These are phyloP conservation scores for Grosmannia clavigera DNA, from an alignment of 2,329 filamentous ascomycete species.

Conservation along the genomic window DNA sequence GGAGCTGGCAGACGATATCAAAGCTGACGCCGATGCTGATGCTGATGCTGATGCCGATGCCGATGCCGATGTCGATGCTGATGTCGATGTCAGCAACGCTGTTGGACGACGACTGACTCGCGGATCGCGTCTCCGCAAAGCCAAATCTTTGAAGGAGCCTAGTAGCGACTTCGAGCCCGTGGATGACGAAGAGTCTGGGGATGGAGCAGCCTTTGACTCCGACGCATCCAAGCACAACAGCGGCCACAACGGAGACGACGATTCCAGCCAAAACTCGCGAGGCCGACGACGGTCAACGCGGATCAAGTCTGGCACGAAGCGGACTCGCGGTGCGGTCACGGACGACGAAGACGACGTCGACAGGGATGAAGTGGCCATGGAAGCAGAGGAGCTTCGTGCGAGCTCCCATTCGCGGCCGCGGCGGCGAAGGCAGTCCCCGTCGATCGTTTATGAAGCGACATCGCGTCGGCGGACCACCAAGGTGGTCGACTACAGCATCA, in stretches of 20 bases:
- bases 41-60: neutral
- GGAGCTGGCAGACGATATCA: neutral
- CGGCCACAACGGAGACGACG: slow-evolving; percentile 21
- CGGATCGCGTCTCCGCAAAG: slow-evolving; percentile 30
- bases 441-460: slow-evolving; percentile 47
- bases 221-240: slow-evolving; percentile 15
- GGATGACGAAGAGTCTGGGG: slow-evolving; percentile 47
- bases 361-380: slow-evolving; percentile 52
- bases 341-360: slow-evolving; percentile 48
- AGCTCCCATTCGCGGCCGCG: slow-evolving; percentile 38
- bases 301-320: slow-evolving; percentile 29
- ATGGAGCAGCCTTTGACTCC: slow-evolving; percentile 31
- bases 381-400: slow-evolving; percentile 48
- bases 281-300: slow-evolving; percentile 28
- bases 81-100: slow-evolving; percentile 4
- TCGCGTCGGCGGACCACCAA: slow-evolving; percentile 44
- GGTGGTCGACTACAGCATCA: slow-evolving; percentile 75
- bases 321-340: slow-evolving; percentile 35
- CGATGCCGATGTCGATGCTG: slow-evolving; percentile 17
- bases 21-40: slow-evolving; percentile 13
- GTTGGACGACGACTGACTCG: slow-evolving; percentile 33
- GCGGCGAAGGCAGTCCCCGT: slow-evolving; percentile 38
- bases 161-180: slow-evolving; percentile 51
- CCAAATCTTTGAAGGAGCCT: slow-evolving; percentile 35
- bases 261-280: slow-evolving; percentile 36